phyloP scores from a whole-genome alignment of 2,329 filamentous ascomycete genomes.

The Fusarium aywerte region DNA sequence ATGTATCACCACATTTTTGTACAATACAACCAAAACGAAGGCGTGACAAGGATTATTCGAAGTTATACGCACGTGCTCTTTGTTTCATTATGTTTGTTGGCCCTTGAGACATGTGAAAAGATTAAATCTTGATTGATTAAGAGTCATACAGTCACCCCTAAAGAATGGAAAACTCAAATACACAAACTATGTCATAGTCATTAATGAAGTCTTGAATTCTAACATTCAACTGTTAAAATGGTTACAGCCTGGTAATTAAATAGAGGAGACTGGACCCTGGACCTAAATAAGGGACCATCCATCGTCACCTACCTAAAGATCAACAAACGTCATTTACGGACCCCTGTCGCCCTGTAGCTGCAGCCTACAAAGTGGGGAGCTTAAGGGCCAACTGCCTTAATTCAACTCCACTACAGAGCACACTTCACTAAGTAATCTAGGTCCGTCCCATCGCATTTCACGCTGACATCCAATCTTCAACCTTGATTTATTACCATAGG shows the following conservation, averaged over 20 bases:
- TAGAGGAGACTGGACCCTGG: background rate
- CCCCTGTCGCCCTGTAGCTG: slow-evolving; percentile 15
- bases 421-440: background rate
- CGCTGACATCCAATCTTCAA: slow-evolving; percentile 10
- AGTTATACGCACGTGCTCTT: slow-evolving; percentile 2
- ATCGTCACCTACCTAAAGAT: too few species aligned
- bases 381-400: slow-evolving; percentile 6
- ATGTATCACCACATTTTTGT: slow-evolving; percentile 33
- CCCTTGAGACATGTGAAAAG: background rate
- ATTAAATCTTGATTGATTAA: too few species aligned
- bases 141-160: too few species aligned
- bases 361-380: slow-evolving; percentile 19
- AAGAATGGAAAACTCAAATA: too few species aligned
- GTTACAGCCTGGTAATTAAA: too few species aligned
- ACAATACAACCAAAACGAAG: background rate
- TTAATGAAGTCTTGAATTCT: too few species aligned
- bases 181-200: too few species aligned
- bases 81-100: slow-evolving; percentile 2
- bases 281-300: background rate
- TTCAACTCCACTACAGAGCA: slow-evolving; percentile 14
- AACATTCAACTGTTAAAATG: too few species aligned
- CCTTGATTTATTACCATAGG: background rate
- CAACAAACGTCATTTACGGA: slow-evolving; percentile 30
- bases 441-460: slow-evolving; percentile 8
- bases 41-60: too few species aligned